Evolutionary conservation across 805 yeast genomes (phyloP), one percentile per base, ranked within the genome.

Genomic region (Candida ortonii): DNA sequence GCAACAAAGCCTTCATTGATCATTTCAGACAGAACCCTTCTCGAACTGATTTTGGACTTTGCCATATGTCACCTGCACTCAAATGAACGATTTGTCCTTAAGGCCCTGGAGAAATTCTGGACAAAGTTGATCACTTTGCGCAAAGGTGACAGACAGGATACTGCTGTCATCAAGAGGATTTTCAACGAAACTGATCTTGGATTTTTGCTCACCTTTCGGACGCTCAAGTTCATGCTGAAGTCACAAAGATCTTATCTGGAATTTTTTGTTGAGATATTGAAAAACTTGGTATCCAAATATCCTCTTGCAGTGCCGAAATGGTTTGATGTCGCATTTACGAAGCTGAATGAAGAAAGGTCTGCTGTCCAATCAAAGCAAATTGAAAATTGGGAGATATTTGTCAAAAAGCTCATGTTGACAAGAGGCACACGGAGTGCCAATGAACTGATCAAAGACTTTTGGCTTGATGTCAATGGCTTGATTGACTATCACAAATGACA

Each of bases 351-450:
- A 2, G 41, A 62, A 39, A 33, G 66, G 37, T 29, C 23, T 0
- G 16, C 33, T 0, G 13, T 33, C 11, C 61, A 47, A 19, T 53
- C 30, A 47, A 55, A 52, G 36, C 55, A 43, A 28, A 46, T 57
- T 22, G 47, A 28, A 20, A 54, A 44, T 2, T 64, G 68, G 33
- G 75, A 68, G 7, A 46, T 64, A 5, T 73, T 80, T 32, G 52
- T 77, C 14, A 76, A 71, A 43, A 79, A 77, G 50, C 46, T 83
- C 19, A 50, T 76, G 56, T 39, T 79, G 2, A 80, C 87, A 1
- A 69, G 87, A 49, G 89, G 89, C 2, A 74, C 74, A 25, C 63
- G 86, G 45, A 70, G 70, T 24, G 78, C 81, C 2, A 70, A 75
- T 31, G 67, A 62, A 17, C 65, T 78, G 1, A 61, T 83, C 9